Evolutionary conservation across 352 stramenopile species (phyloP).

Genomic region (Phytophthora sp.): DNA sequence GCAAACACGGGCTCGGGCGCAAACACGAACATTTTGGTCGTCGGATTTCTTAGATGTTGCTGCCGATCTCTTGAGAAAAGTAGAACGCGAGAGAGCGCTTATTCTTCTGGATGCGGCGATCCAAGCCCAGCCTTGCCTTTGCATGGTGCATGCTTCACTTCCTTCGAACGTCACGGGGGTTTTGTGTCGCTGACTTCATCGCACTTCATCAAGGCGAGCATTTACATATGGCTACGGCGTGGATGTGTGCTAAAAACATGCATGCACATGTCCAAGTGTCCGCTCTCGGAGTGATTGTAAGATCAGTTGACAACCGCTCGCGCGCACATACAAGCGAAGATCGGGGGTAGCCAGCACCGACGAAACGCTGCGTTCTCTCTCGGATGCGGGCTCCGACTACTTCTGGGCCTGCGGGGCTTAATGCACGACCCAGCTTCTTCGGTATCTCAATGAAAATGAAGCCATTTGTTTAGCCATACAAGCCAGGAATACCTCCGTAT

Average conservation of each 20-base stretch:
- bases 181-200: too few relatives aligned
- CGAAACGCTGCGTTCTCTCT: constrained; percentile 31
- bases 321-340: too few relatives aligned
- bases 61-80: constrained; percentile 27
- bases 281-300: constrained; percentile 23
- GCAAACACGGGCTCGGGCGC: background rate
- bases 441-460: constrained; percentile 17
- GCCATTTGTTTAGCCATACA: constrained; percentile 18
- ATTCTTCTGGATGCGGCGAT: constrained; percentile 23
- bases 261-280: constrained; percentile 25
- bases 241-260: constrained; percentile 23
- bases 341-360: background rate
- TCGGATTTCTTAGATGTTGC: constrained; percentile 17
- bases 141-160: background rate
- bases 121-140: background rate
- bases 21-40: constrained; percentile 16
- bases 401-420: constrained; percentile 3
- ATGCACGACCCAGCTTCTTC: constrained; percentile 11
- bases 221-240: constrained; percentile 16
- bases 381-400: constrained; percentile 20
- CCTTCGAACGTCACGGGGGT: background rate
- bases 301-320: constrained; percentile 25
- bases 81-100: constrained; percentile 34
- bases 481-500: constrained; percentile 24
- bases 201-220: background rate